Conservation (phyloP, 257 asterid species). For the Solanum chiquidenum region DNA sequence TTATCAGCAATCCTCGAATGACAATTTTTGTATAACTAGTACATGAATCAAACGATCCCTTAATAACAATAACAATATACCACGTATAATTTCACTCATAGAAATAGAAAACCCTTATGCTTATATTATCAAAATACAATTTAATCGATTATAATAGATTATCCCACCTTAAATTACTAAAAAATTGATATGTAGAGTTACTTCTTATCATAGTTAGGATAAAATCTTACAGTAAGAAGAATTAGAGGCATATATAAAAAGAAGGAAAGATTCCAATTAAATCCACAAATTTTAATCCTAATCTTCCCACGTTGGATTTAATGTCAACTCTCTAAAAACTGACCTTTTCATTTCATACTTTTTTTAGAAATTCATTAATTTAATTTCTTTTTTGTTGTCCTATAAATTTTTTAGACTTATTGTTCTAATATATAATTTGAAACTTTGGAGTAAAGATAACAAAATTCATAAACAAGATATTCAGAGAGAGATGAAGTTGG, state of each 20-base stretch:
- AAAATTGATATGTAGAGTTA: not conserved
- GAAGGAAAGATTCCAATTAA: not conserved
- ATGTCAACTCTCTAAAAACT: not conserved
- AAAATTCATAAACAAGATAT: not conserved
- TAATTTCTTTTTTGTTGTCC: not conserved
- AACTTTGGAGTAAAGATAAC: not conserved
- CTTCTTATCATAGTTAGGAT: not conserved
- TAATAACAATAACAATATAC: not conserved
- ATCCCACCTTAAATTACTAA: not conserved
- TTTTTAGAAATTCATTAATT: not conserved
- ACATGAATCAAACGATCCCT: not conserved
- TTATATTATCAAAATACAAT: too few species aligned
- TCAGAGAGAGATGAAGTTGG: not conserved
- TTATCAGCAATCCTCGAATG: not conserved
- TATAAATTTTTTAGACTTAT: not conserved
- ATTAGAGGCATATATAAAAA: not conserved
- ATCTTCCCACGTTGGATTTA: not conserved
- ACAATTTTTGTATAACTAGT: not conserved
- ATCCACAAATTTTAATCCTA: not conserved
- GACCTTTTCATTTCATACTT: not conserved
- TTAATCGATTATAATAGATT: not conserved
- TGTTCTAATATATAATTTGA: not conserved
- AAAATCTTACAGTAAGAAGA: not conserved
- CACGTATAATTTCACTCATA: too few species aligned
- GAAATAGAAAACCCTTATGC: too few species aligned